Base-by-base conservation (phyloP, 306 rosid species). In the Macrotyloma uniflorum region DNA sequence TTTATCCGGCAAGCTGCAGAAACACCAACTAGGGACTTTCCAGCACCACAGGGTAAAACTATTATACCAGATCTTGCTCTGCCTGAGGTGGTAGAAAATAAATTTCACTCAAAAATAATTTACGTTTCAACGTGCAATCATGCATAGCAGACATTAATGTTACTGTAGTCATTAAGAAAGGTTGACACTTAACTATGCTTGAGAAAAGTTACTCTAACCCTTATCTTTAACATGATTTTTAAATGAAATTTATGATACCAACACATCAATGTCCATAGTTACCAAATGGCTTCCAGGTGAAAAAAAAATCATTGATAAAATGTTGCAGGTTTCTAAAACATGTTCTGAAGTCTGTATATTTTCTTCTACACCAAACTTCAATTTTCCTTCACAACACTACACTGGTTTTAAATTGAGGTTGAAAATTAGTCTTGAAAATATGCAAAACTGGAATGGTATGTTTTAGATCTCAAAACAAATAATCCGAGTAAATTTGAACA, bases 51-150 rank as follows among this genome's bases (percentile, higher is more conserved):
- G 51, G 98, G 98, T 36, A 94, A 84, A 67, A 94, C 98, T 82
- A 94, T 94, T 76, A 94, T 94, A 57, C 98, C 98, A 55, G 98
- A 94, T 86, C 98, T 89, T 83, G 98, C 98, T 86, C 97, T 90
- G 55, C 98, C 97, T 94, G 89, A 62, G 78, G 80, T 68, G 43
- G 62, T 36, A 59, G 23, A 83, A 40, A 40, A 63, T 43, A 54
- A 13, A 72, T 78, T 65, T 38, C 61, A 68, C 67, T 57, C 9
- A 68, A 32, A 79, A 71, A 73, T 75, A 33, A 38, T 47, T 43
- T 62, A 33, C 43, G 42, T 66, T 49, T 26, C 57, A 51, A 22
- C 58, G 55, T 66, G 62, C 72, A 71, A 72, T 13, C 76, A 66
- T 49, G 64, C 22, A 30, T 45, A 43, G 23, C 72, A 42, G 69